Conservation (phyloP, 768 basidiomycete species). For the Russula olivacea region DNA sequence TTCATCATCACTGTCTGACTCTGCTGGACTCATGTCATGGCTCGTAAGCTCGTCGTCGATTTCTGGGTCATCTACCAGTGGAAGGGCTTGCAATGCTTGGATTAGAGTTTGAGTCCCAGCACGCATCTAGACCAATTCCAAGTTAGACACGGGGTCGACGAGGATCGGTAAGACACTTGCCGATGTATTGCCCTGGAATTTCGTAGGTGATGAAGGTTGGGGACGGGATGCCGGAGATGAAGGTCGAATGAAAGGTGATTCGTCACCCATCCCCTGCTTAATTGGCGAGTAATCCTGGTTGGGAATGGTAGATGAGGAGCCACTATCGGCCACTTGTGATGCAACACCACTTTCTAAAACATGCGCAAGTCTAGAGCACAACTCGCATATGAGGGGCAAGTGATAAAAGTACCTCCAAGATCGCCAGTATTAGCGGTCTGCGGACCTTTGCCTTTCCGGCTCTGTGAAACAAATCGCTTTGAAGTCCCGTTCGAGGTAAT, state of each 20-base stretch:
- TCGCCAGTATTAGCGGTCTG: constrained; percentile 36
- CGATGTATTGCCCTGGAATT: constrained; percentile 65
- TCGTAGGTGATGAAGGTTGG: constrained; percentile 42
- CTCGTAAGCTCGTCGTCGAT: constrained; percentile 56
- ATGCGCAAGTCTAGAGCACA: neutral
- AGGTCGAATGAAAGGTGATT: constrained; percentile 67
- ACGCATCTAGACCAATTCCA: constrained; percentile 54
- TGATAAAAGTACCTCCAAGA: constrained; percentile 10
- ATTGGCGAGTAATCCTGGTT: constrained; percentile 9
- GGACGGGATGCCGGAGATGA: constrained; percentile 52
- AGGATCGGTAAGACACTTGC: constrained; percentile 39
- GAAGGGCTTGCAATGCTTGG: constrained; percentile 80
- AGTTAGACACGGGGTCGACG: constrained; percentile 11
- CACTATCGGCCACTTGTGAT: neutral
- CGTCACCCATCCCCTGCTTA: constrained; percentile 35
- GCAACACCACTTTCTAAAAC: neutral
- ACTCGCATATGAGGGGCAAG: neutral
- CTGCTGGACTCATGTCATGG: constrained; percentile 37
- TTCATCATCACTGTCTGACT: constrained; percentile 66
- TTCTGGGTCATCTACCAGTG: constrained; percentile 66
- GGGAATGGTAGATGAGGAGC: constrained; percentile 10
- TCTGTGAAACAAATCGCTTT: constrained; percentile 53
- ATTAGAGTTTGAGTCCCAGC: constrained; percentile 85
- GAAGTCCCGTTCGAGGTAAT: constrained; percentile 34
- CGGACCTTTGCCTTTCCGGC: constrained; percentile 45